phyloP scores from a whole-genome alignment of 1,284 basidiomycete genomes.

The Neolentinus lepideus region DNA sequence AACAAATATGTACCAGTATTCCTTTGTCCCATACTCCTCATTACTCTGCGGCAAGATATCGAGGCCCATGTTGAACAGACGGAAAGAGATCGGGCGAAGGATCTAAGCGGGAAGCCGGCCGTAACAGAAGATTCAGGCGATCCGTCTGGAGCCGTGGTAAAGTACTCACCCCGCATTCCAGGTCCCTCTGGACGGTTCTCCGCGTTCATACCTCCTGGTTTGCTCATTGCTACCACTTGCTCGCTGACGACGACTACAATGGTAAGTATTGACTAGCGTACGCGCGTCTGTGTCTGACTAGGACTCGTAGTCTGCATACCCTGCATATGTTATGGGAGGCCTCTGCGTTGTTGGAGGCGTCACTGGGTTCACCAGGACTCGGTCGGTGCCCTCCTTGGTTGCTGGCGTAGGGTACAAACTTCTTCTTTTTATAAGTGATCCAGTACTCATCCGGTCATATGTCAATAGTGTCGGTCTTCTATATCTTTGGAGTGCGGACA shows the following conservation, averaged over 20 bases:
- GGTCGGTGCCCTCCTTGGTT: slow-evolving; percentile 73
- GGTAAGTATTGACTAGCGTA: neutral
- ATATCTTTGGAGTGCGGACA: slow-evolving; percentile 70
- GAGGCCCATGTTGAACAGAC: neutral
- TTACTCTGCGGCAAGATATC: slow-evolving; percentile 55
- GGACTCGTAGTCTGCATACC: slow-evolving; percentile 64
- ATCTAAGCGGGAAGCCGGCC: neutral
- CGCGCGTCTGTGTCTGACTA: neutral
- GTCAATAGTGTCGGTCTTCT: slow-evolving; percentile 60
- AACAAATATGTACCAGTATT: slow-evolving; percentile 55
- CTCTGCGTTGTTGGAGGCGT: slow-evolving; percentile 75
- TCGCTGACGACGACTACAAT: neutral
- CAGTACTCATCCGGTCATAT: neutral
- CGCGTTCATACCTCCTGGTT: neutral
- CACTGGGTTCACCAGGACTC: slow-evolving; percentile 61
- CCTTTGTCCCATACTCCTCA: slow-evolving; percentile 67
- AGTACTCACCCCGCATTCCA: neutral
- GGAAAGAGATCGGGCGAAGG: neutral
- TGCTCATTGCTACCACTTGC: neutral
- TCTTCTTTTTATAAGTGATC: neutral
- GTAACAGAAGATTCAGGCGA: neutral
- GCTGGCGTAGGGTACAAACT: slow-evolving; percentile 64
- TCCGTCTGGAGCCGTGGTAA: neutral
- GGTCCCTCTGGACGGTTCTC: neutral
- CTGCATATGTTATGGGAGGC: slow-evolving; percentile 72